Percentiles rank a stretch among this genome's conserved stretches.
Conservation (phyloP, 177 flowering plant genomes). For the Vitis hybrid region DNA sequence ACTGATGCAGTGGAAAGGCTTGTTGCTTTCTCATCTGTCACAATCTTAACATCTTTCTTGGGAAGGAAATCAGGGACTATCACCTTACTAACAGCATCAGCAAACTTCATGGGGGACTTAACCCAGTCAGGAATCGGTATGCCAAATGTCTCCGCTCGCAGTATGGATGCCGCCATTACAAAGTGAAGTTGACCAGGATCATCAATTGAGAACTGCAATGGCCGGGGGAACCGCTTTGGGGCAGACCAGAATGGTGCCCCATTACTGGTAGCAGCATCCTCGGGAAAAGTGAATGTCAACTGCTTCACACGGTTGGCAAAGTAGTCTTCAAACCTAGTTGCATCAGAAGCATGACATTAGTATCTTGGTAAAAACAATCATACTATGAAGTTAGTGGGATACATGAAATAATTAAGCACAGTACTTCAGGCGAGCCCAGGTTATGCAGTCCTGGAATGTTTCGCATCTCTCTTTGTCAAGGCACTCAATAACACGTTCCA, state of each 20-base stretch:
- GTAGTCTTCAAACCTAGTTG: conserved; percentile 49
- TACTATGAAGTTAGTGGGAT: background rate
- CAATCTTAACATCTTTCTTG: conserved; percentile 65
- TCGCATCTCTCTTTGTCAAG: conserved; percentile 47
- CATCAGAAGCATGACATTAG: background rate
- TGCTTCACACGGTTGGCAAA: conserved; percentile 47
- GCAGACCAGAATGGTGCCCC: conserved; percentile 85
- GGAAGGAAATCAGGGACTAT: conserved; percentile 79
- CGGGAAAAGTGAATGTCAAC: conserved; percentile 48
- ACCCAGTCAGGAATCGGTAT: conserved; percentile 78
- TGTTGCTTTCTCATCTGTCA: conserved; percentile 79
- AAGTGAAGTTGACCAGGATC: conserved; percentile 65
- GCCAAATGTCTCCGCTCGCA: conserved; percentile 83
- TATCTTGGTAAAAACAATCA: background rate
- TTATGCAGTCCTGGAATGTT: conserved; percentile 45
- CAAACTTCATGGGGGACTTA: conserved; percentile 42
- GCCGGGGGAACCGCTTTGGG: conserved; percentile 80
- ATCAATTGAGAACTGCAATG: conserved; percentile 53
- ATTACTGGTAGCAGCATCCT: conserved; percentile 47
- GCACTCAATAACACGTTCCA: conserved; percentile 68
- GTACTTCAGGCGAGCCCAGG: conserved; percentile 57
- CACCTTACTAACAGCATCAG: conserved; percentile 56
- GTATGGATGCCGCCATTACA: conserved; percentile 65
- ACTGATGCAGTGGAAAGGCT: conserved; percentile 54
- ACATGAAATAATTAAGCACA: background rate